Evolutionary conservation across 1,139 yeast species (phyloP), one percentile per base, ranked within the genome.

Genomic region (Debaryomycetaceae sp.): DNA sequence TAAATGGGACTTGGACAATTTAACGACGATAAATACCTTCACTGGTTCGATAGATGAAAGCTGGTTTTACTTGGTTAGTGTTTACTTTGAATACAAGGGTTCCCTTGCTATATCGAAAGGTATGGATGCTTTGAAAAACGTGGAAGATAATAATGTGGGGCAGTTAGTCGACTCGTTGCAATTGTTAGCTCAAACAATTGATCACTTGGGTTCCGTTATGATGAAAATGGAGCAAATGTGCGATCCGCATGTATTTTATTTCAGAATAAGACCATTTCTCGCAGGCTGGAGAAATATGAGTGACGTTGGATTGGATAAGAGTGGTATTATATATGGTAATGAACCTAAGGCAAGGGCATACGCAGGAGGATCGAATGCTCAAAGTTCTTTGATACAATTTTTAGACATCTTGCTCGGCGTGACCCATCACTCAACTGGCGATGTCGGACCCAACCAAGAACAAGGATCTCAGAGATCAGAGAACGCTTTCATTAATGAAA

Each of bases 231-330:
- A 87, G 56, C 96, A 89, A 50, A 85, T 85, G 86, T 88, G 97
- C 59, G 96, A 89, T 56, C 97, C 98, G 2, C 95, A 88, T 58
- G 82, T 84, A 1, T 91, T 91, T 56, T 91, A 87, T 59, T 86
- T 78, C 65, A 77, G 94, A 48, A 76, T 91, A 40, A 75, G 98
- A 53, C 97, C 98, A 0, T 91, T 78, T 55, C 67, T 91, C 44
- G 96, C 97, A 0, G 98, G 97, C 1, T 91, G 97, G 95, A 82
- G 83, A 58, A 87, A 87, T 55, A 89, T 91, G 97, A 79, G 78
- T 15, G 91, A 81, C 45, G 89, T 85, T 1, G 97, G 97, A 0
- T 71, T 91, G 42, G 78, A 65, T 39, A 83, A 88, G 37, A 61
- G 79, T 42, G 97, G 97, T 1, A 82, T 89, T 1, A 65, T 73